Base-by-base conservation (phyloP, 1,139 yeast genomes). In the Schwanniomyces etchellsii region DNA sequence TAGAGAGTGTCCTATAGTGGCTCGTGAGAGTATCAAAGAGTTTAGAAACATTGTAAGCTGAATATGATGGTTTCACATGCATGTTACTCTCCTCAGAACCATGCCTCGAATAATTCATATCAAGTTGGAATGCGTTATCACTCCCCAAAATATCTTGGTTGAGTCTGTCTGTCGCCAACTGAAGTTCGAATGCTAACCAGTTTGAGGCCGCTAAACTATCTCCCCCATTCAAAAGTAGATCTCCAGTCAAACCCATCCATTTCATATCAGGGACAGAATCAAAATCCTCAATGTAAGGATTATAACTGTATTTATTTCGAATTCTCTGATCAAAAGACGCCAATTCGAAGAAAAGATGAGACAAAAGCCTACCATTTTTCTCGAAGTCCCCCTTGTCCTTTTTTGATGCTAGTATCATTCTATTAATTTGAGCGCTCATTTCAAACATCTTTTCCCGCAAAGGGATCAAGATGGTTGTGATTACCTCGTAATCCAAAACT, bases 171-270 rank as follows among this genome's bases (percentile, higher is more conserved):
- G 61, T 55, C 2, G 84, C 81, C 35, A 79, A 60, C 23, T 65
- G 64, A 18, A 68, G 60, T 48, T 88, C 96, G 40, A 77, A 70
- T 4, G 57, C 52, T 3, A 86, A 61, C 95, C 96, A 86, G 27
- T 61, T 61, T 12, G 51, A 42, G 4, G 63, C 62, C 0, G 63
- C 58, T 3, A 41, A 33, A 29, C 50, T 45, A 20, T 52, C 57
- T n/a, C 67, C 64, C 28, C 58, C 60, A 0, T 55, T 60, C 12
- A 55, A 48, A 24, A 83, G 57, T 1, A 76, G 49, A 33, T 71
- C 77, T 9, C 78, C 79, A 0, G 84, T 64, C 27, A 76, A 48
- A 0, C 89, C 89, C 14, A 60, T 47, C 83, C 82, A 81, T 42
- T 61, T 57, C 33, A 53, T 49, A 5, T 42, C 26, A 15, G 70